Evolutionary conservation across 192 early-diverging fungal species (phyloP), one percentile per base, ranked within the genome.

Genomic region (Podila epicladia): DNA sequence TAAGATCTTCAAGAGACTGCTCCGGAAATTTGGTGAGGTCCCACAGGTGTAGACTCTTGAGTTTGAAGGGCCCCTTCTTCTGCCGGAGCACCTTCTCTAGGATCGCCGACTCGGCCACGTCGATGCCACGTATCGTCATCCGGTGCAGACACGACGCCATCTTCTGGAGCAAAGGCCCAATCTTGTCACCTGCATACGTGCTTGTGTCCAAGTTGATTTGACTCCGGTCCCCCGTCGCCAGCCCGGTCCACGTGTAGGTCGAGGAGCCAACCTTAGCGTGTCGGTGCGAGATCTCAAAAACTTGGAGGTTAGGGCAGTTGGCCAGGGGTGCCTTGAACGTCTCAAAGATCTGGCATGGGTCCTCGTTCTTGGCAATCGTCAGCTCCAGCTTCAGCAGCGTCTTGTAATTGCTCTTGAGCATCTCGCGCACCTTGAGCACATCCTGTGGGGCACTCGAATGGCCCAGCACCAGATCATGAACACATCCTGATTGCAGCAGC

Each of bases 331-430:
- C 26, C 51, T 78, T 71, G 60, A 53, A 67, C 17, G 45, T 38
- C 59, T 78, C 75, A 35, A 59, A 78, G 60, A 78, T 72, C 53
- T 78, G 75, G 11, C 75, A 69, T 0, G 75, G 75, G 61, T 78
- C 75, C 15, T 78, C 75, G 8, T 45, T 50, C 15, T 11, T 22
- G 0, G 37, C 8, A 45, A 50, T 78, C 19, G 64, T 63, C n/a
- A 78, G 64, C 7, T 67, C 64, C 6, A 78, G n/a, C 13, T 29
- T 45, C 59, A 45, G 0, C 19, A 78, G 38, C 20, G 57, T 48
- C 24, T 67, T 51, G 53, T 55, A 55, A 41, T 78, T 78, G n/a
- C 55, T 58, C 31, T 64, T 53, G 28, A 78, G 48, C 20, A 78
- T 37, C 4, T 71, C 59, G 12, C 75, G 64, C 24, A 78, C 22